These are phyloP conservation scores for Lipomyces sp. DNA, from an alignment of 805 yeast species.

Conservation along the genomic window DNA sequence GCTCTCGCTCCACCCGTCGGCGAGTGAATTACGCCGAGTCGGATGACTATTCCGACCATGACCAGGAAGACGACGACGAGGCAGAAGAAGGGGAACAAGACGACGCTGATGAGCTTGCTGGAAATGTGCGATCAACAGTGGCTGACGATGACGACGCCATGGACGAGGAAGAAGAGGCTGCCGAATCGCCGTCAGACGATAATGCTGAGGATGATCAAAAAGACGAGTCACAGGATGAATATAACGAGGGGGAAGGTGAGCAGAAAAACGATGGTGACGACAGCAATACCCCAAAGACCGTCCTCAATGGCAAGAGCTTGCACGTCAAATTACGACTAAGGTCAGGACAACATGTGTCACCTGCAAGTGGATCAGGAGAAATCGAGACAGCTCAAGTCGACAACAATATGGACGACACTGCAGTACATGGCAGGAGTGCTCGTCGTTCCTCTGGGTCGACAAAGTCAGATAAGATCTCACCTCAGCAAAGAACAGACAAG, in stretches of 20 bases:
- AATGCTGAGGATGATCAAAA: slow-evolving; percentile 28
- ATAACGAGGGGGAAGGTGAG: slow-evolving; percentile 4
- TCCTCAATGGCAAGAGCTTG: neutral
- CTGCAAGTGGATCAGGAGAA: slow-evolving; percentile 1
- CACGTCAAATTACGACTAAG: too few relatives aligned
- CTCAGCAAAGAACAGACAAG: neutral
- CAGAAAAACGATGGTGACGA: neutral
- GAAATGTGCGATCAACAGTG: too few relatives aligned
- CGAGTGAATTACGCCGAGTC: slow-evolving; percentile 20
- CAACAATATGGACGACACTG: slow-evolving; percentile 16
- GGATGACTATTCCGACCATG: slow-evolving; percentile 38
- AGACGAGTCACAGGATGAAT: slow-evolving; percentile 5
- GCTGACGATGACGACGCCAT: slow-evolving; percentile 32
- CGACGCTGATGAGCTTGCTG: slow-evolving; percentile 38
- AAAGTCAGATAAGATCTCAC: neutral
- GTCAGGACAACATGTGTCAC: too few relatives aligned
- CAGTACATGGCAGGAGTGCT: neutral
- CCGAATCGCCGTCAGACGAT: neutral
- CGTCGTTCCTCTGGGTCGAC: slow-evolving; percentile 1
- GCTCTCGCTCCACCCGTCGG: slow-evolving; percentile 13
- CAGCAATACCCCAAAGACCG: too few relatives aligned
- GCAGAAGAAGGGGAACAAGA: slow-evolving; percentile 41
- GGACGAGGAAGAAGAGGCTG: slow-evolving; percentile 33
- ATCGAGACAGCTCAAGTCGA: neutral
- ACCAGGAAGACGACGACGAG: slow-evolving; percentile 8